phyloP scores from a whole-genome alignment of 2,329 filamentous ascomycete genomes.

The Aspergillus ibericus region DNA sequence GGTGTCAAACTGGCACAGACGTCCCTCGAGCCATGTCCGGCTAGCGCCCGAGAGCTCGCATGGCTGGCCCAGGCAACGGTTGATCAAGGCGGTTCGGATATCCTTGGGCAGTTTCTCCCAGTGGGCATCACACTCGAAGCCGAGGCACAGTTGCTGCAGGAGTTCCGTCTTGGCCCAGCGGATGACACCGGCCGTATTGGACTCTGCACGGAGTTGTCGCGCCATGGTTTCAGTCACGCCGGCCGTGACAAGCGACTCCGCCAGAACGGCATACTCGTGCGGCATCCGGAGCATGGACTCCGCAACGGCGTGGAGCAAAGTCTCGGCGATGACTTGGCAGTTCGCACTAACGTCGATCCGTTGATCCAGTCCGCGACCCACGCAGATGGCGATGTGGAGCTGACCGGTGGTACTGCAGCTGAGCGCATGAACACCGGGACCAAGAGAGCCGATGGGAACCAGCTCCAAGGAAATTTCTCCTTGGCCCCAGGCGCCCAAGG shows the following conservation, averaged over 20 bases:
- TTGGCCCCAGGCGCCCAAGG: slow-evolving; percentile 35
- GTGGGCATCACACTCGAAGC: slow-evolving; percentile 51
- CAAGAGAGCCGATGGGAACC: slow-evolving; percentile 33
- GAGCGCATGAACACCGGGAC: slow-evolving; percentile 37
- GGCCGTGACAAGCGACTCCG: slow-evolving; percentile 35
- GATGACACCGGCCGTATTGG: slow-evolving; percentile 41
- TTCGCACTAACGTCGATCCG: slow-evolving; percentile 36
- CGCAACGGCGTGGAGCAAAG: slow-evolving; percentile 38
- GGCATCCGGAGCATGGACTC: slow-evolving; percentile 37
- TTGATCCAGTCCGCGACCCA: slow-evolving; percentile 31
- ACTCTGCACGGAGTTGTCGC: slow-evolving; percentile 35
- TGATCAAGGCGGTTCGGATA: slow-evolving; percentile 49
- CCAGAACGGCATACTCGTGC: slow-evolving; percentile 38
- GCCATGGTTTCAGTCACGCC: slow-evolving; percentile 37
- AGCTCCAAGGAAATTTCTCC: slow-evolving; percentile 36
- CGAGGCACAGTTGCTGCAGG: slow-evolving; percentile 50
- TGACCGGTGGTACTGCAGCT: slow-evolving; percentile 31
- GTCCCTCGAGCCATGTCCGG: slow-evolving; percentile 46
- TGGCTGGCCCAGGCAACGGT: slow-evolving; percentile 47
- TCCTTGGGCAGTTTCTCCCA: slow-evolving; percentile 53
- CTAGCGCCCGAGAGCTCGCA: slow-evolving; percentile 43
- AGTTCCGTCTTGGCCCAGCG: slow-evolving; percentile 48
- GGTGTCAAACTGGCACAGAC: slow-evolving; percentile 39
- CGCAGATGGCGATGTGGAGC: slow-evolving; percentile 33
- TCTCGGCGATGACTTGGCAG: slow-evolving; percentile 42